Conservation (phyloP, 2,329 filamentous ascomycete genomes). For the Triangularia verruculosa region DNA sequence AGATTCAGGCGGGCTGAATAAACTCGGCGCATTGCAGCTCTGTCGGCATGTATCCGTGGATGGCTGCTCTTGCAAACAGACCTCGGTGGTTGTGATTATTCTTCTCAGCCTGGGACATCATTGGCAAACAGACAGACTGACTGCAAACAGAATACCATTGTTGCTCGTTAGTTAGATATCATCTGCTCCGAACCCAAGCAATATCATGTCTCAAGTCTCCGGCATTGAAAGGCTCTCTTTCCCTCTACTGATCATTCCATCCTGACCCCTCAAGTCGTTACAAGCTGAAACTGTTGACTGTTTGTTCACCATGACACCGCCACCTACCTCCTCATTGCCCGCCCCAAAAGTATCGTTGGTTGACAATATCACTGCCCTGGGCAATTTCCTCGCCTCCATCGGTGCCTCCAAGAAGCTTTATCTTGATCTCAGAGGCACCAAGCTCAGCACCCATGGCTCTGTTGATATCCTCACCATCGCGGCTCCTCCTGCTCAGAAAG, state of each 20-base stretch:
- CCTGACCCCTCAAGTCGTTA: too few species aligned
- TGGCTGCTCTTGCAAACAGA: not conserved
- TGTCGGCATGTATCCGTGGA: not conserved
- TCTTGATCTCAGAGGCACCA: slow-evolving; percentile 24
- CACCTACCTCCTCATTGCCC: too few species aligned
- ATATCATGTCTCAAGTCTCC: too few species aligned
- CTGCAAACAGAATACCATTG: not conserved
- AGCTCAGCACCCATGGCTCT: slow-evolving; percentile 24
- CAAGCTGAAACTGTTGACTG: too few species aligned
- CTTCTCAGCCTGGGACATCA: too few species aligned
- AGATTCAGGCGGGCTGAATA: too few species aligned
- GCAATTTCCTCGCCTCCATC: slow-evolving; percentile 19
- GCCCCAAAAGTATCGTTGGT: too few species aligned
- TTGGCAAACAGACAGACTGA: not conserved
- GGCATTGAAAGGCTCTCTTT: too few species aligned
- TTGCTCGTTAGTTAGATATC: not conserved
- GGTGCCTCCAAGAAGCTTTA: slow-evolving; percentile 18
- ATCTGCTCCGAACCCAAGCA: too few species aligned
- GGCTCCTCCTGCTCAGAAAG: slow-evolving; percentile 10
- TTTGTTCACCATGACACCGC: too few species aligned
- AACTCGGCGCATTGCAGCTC: too few species aligned
- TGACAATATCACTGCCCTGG: not conserved
- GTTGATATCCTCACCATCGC: slow-evolving; percentile 24
- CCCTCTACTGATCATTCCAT: too few species aligned
- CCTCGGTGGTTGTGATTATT: not conserved